A percentile compares a stretch with the other conserved stretches of the same genome.
These are phyloP conservation scores for Apiospora aurea DNA, from an alignment of 2,329 filamentous ascomycete species.

Conservation along the genomic window DNA sequence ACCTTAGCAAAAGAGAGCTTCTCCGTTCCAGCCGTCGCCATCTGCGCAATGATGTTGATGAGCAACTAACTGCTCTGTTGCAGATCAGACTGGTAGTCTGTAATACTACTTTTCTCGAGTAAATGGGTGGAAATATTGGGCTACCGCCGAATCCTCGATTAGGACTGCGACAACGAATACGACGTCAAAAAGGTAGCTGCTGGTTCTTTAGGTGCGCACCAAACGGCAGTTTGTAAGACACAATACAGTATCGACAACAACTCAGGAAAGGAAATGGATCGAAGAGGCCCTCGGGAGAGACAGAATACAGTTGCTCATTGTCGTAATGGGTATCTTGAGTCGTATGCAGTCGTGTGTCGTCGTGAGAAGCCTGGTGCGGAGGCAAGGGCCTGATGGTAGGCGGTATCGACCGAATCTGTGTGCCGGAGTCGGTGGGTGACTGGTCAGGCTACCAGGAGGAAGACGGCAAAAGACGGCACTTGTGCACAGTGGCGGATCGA, in stretches of 20 bases:
- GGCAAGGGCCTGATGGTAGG: constrained; percentile 15
- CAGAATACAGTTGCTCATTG: constrained; percentile 62
- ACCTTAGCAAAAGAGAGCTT: constrained; percentile 46
- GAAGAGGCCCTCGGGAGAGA: constrained; percentile 59
- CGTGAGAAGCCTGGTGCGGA: constrained; percentile 30
- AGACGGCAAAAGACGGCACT: neutral
- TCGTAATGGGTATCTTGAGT: constrained; percentile 52
- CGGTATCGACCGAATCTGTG: constrained; percentile 15
- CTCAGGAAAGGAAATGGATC: constrained; percentile 63
- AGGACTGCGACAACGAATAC: constrained; percentile 10
- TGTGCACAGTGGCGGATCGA: neutral
- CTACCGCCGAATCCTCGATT: constrained; percentile 5
- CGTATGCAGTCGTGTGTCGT: constrained; percentile 37
- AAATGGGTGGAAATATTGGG: constrained; percentile 13
- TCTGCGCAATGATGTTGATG: constrained; percentile 40
- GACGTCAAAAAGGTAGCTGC: constrained; percentile 11
- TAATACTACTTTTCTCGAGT: constrained; percentile 26
- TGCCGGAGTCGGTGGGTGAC: constrained; percentile 1
- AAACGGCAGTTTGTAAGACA: constrained; percentile 32
- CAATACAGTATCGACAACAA: constrained; percentile 44
- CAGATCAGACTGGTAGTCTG: constrained; percentile 19
- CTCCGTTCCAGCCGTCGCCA: constrained; percentile 37
- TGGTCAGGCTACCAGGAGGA: neutral
- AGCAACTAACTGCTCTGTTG: constrained; percentile 16
- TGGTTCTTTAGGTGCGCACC: neutral